Base-by-base conservation (phyloP, 2,329 filamentous ascomycete genomes). In the Aspergillus brasiliensis region DNA sequence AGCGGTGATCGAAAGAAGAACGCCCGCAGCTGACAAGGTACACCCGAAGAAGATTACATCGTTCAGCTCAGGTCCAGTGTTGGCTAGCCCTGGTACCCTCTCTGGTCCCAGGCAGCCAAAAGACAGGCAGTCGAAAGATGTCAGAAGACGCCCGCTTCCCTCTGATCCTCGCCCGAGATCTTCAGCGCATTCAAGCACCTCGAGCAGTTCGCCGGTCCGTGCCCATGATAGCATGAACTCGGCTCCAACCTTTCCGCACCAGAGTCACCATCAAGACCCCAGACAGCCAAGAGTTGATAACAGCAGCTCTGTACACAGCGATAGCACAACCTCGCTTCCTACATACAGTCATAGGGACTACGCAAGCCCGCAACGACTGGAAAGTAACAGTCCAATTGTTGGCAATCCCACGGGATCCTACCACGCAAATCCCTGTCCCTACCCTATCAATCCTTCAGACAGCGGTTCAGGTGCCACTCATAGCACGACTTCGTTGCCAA, bases 121-220 rank as follows among this genome's bases (percentile, higher is more conserved):
- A 25, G 83, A 86, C 60, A 84, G 83, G 51, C 80, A 83, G 66
- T 81, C 83, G 66, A 83, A 85, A 25, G 83, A 86, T 48, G 86
- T 96, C 48, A 97, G 94, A 80, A 85, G 94, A 66, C 85, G 94
- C 34, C 94, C 94, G 19, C 79, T 97, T 40, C 93, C 94, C 0
- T 88, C 86, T 1, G 91, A 95, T 72, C 91, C 92, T 15, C 49
- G 17, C 17, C 15, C 49, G n/a, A 34, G 49, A 34, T 34, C 31
- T 13, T 34, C 31, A 11, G 31, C 31, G 31, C 31, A 34, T 5
- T 34, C 31, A 34, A 15, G 31, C 31, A 34, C 31, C 13, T 34
- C 31, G 31, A 34, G 31, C 11, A 34, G 31, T 11, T 34, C 31
- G 6, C 31, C 31, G 31, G 31, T 34, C 0, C 31, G 31, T 34